These are phyloP conservation scores for Aspergillus avenaceus DNA, from an alignment of 495 filamentous ascomycete genomes.

Conservation along the genomic window DNA sequence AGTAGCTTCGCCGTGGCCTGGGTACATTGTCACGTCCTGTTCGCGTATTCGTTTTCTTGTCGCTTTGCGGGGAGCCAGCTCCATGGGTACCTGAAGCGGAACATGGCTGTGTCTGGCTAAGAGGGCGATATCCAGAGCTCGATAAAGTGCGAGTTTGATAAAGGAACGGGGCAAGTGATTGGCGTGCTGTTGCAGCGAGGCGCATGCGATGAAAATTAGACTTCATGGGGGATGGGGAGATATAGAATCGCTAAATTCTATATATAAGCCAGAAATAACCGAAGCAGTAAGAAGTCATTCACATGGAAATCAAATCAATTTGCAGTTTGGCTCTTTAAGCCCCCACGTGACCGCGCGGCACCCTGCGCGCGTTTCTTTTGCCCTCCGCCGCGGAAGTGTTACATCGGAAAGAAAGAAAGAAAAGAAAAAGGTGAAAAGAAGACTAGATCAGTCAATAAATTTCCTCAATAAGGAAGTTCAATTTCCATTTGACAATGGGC, in stretches of 20 bases:
- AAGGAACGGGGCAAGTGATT: constrained; percentile 54
- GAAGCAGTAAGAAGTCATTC: too few species aligned
- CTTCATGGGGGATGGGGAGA: too few species aligned
- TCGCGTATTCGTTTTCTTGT: not conserved
- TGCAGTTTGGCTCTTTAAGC: not conserved
- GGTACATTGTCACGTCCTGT: not conserved
- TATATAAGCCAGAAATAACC: too few species aligned
- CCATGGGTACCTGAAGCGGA: constrained; percentile 1
- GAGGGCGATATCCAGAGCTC: not conserved
- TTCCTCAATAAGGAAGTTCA: not conserved
- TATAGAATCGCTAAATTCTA: too few species aligned
- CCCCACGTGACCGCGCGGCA: constrained; percentile 1
- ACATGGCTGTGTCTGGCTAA: constrained; percentile 9
- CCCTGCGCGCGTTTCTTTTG: not conserved
- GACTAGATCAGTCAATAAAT: too few species aligned
- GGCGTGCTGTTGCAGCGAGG: constrained; percentile 18
- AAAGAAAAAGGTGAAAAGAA: too few species aligned
- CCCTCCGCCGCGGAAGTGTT: not conserved
- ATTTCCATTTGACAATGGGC: constrained; percentile 12
- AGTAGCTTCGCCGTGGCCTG: constrained; percentile 20
- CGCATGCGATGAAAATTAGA: constrained; percentile 16
- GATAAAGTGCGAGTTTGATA: constrained; percentile 66
- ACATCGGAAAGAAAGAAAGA: too few species aligned
- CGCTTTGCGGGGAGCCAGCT: not conserved
- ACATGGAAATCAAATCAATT: not conserved